Evolutionary conservation across 2,329 filamentous ascomycete species (phyloP), one percentile per base, ranked within the genome.

Genomic region (Aspergillus neoniger): DNA sequence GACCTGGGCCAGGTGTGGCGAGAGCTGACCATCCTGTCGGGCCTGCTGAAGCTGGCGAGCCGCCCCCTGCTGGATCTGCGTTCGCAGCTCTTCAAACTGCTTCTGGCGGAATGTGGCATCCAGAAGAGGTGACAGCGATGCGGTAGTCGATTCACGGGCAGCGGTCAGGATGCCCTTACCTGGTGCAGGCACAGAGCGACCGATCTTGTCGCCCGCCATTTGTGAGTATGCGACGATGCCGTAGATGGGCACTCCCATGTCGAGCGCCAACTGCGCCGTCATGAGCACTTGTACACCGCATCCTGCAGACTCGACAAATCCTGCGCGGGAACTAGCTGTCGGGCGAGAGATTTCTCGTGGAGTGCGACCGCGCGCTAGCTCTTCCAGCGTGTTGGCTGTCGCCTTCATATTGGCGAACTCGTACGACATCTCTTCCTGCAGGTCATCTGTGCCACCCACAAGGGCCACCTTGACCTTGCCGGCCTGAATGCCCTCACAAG

Each of bases 331-430:
- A 1, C 93, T 97, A 32, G 94, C 96, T 5, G 92, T 94, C 4
- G 94, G 94, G 62, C 94, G 89, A 43, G 94, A 97, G 92, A 98
- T 97, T 79, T 98, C 94, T 77, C 88, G 86, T 14, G 94, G 92
- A 47, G 92, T 96, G 66, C 94, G 90, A 54, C 94, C 94, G 70
- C 96, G 92, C 6, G 87, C 91, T 67, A 97, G 90, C 77, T 98
- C 94, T 67, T 96, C 92, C 60, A 96, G 88, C 30, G 92, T 92
- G 73, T 96, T 97, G 85, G 92, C 96, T 55, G 93, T 97, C 58
- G 93, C 93, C 80, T 96, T 95, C 94, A 98, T 98, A 83, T 97
- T 97, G 82, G 93, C 93, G 75, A 98, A 98, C 78, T 97, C 93
- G 74, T 96, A 96, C 2, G 94, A 97, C 58, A 92, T 93, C 80